phyloP scores from a whole-genome alignment of 768 basidiomycete genomes.

The Fistulinella prunicolor region DNA sequence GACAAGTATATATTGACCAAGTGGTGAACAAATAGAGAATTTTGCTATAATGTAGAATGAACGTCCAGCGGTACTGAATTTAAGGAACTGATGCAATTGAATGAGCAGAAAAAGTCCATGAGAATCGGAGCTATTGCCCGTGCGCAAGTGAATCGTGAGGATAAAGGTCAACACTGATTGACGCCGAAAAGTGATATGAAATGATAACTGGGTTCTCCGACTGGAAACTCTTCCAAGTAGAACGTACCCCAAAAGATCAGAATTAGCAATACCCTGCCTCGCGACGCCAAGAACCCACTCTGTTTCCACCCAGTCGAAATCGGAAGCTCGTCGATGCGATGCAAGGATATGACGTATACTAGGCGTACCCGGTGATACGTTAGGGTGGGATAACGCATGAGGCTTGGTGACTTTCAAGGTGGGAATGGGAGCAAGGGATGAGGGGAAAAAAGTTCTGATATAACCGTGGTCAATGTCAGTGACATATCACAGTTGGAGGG shows the following conservation, averaged over 20 bases:
- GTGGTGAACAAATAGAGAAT: neutral
- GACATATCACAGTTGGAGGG: neutral
- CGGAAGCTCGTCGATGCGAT: slow-evolving; percentile 2
- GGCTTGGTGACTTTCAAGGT: neutral
- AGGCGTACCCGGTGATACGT: slow-evolving; percentile 8
- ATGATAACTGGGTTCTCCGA: neutral
- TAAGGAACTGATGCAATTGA: neutral
- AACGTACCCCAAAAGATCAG: neutral
- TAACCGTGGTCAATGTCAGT: slow-evolving; percentile 5
- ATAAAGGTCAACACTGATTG: neutral
- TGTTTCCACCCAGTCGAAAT: neutral
- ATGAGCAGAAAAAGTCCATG: neutral
- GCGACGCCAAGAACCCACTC: neutral
- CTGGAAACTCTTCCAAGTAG: neutral
- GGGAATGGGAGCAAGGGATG: neutral
- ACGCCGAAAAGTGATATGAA: neutral
- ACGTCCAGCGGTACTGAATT: neutral
- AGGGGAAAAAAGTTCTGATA: neutral
- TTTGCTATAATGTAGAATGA: neutral
- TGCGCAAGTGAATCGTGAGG: neutral
- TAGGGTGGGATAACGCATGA: slow-evolving; percentile 6
- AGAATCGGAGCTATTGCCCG: neutral
- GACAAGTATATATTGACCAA: neutral
- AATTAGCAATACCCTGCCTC: neutral
- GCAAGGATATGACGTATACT: slow-evolving; percentile 11